Percentiles rank a stretch among this genome's conserved stretches.
These are phyloP conservation scores for Salix arbutifolia DNA, from an alignment of 345 rosid species.

Conservation along the genomic window DNA sequence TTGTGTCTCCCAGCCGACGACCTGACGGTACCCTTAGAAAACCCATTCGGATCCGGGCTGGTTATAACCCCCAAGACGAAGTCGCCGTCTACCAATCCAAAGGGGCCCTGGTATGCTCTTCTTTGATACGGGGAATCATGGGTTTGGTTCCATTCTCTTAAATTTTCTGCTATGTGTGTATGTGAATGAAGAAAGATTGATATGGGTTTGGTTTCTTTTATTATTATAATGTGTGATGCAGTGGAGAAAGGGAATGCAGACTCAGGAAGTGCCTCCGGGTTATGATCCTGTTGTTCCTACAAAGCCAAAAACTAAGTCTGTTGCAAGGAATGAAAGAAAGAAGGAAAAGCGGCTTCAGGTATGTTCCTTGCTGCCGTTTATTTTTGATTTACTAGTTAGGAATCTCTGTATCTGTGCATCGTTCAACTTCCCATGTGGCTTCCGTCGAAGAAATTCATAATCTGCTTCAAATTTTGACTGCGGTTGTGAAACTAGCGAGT, in stretches of 20 bases:
- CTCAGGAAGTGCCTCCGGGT: slow-evolving; percentile 71
- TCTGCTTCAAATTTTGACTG: no score
- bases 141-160: not conserved
- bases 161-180: not conserved
- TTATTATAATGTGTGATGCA: slow-evolving; percentile 19
- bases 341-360: slow-evolving; percentile 90
- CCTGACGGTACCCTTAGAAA: no score
- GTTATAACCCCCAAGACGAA: no score
- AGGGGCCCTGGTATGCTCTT: no score
- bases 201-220: not conserved
- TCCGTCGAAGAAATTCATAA: no score
- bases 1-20: no score
- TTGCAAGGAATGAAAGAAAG: slow-evolving; percentile 78
- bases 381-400: not conserved
- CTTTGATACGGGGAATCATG: not conserved
- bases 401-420: no score
- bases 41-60: no score
- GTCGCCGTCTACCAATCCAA: no score
- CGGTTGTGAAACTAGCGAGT: no score
- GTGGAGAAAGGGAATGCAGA: slow-evolving; percentile 75
- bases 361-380: not conserved
- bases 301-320: slow-evolving; percentile 80
- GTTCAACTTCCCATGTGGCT: no score
- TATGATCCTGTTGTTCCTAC: slow-evolving; percentile 52
- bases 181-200: not conserved